phyloP scores from a whole-genome alignment of 192 early-diverging fungal species.

The Thoreauomyces humboldtii region DNA sequence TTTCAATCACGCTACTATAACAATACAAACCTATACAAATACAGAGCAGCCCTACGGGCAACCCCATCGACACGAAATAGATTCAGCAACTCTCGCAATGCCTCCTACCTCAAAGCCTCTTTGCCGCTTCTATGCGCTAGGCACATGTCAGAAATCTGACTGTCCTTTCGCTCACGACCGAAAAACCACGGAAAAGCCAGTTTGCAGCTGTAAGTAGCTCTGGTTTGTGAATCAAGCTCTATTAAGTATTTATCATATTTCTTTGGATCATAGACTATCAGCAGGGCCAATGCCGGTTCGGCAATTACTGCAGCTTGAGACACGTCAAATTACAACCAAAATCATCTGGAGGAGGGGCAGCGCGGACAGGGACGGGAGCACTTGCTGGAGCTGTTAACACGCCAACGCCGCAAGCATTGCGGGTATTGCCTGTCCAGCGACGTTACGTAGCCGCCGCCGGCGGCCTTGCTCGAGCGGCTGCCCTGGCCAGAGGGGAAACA shows the following conservation, averaged over 20 bases:
- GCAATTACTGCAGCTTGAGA: constrained; percentile 16
- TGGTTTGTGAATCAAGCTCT: neutral
- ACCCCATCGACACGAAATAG: too few species aligned
- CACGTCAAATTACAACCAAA: constrained; percentile 13
- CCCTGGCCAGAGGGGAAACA: too few species aligned
- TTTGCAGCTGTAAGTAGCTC: constrained; percentile 18
- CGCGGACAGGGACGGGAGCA: neutral
- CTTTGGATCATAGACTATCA: constrained; percentile 12
- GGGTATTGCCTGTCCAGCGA: too few species aligned
- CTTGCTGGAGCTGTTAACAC: neutral
- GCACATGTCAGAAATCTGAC: constrained; percentile 12
- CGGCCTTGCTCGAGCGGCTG: too few species aligned
- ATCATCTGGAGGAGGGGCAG: neutral
- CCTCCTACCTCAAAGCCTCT: too few species aligned
- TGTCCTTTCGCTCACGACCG: constrained; percentile 24
- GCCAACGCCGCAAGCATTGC: neutral
- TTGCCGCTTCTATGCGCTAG: constrained; percentile 22
- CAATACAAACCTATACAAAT: too few species aligned
- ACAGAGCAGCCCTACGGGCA: too few species aligned
- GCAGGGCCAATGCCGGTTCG: constrained; percentile 26
- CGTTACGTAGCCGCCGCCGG: too few species aligned
- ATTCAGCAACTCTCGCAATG: too few species aligned
- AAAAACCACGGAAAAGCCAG: neutral
- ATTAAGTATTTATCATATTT: neutral
- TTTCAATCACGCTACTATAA: too few species aligned